Evolutionary conservation across 73 alveolate genomes (phyloP).

Genomic region (Paramecium pentaurelia): DNA sequence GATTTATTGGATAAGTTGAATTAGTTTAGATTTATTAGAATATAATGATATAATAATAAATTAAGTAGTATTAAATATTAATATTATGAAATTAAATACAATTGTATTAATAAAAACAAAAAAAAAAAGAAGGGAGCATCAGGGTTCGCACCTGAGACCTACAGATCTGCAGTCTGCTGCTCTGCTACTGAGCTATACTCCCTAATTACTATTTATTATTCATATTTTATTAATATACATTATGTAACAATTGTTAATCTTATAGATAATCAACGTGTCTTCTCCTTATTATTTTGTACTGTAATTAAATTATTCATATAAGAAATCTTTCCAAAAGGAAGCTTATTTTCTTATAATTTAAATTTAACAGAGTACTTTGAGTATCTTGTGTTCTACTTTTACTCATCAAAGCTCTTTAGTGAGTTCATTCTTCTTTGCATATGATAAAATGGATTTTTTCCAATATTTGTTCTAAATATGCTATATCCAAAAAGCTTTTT

Average conservation of each 20-base stretch:
- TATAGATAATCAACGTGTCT: not conserved
- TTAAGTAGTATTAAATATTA: no score
- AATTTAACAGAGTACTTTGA: not conserved
- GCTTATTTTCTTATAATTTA: not conserved
- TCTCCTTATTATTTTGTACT: not conserved
- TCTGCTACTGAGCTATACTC: conserved; percentile 58
- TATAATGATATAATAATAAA: no score
- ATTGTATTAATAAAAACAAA: not conserved
- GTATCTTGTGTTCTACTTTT: not conserved
- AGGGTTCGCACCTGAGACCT: conserved; percentile 50
- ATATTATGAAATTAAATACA: no score
- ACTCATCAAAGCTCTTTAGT: not conserved
- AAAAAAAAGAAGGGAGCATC: not conserved
- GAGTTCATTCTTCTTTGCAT: not conserved
- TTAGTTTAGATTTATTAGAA: no score
- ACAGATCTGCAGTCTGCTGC: conserved; percentile 61
- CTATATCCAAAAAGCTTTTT: not conserved
- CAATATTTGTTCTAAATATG: not conserved
- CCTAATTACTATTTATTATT: not conserved
- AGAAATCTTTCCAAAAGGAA: not conserved
- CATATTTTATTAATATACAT: not conserved
- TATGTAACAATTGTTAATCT: not conserved
- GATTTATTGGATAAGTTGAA: no score
- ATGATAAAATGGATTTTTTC: not conserved
- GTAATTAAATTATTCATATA: not conserved